Evolutionary conservation across 805 yeast species (phyloP), one percentile per base, ranked within the genome.

Genomic region (Debaryomyces maramus): DNA sequence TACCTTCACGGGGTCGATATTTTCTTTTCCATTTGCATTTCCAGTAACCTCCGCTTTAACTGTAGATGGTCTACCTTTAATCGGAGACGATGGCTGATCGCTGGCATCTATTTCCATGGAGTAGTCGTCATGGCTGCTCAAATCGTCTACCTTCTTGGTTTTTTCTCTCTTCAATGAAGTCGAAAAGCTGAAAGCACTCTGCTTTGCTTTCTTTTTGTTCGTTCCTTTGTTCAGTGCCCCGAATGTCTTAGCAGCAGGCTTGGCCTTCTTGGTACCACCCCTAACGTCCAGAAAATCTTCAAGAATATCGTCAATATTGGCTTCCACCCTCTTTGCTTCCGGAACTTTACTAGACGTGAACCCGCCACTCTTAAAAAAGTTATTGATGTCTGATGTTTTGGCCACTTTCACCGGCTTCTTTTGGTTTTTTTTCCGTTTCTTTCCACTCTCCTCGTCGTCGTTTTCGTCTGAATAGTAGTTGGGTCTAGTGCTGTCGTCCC

Each of bases 271-370:
- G 9, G 40, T 41, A 8, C 28, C 39, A 7, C 53, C 59, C 4
- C 36, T 48, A 7, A 32, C 41, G 28, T 57, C 63, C 14, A 53
- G 46, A 39, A 78, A 75, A 40, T 79, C 88, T 43, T 76, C 78
- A 35, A 85, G 67, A 39, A 85, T 80, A 53, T 84, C 72, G 56
- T 84, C 90, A 44, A 88, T 73, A 43, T 74, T 78, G 36, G 75
- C 75, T 30, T 72, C 73, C 2, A 71, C 39, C 34, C 55, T 65
- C 38, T 77, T 73, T 38, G 63, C 65, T 7, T 63, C 60, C 18
- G 56, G 45, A 7, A 42, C 52, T 10, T 52, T 40, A 9, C 62
- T 45, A 1, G 59, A 55, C 19, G 65, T 53, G 24, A 75, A 68
- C 3, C 24, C 24, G 17, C 18, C 24, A 18, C 27, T 14, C 48